Evolutionary conservation across 768 basidiomycete genomes (phyloP).

Genomic region (Harrya chromipes): DNA sequence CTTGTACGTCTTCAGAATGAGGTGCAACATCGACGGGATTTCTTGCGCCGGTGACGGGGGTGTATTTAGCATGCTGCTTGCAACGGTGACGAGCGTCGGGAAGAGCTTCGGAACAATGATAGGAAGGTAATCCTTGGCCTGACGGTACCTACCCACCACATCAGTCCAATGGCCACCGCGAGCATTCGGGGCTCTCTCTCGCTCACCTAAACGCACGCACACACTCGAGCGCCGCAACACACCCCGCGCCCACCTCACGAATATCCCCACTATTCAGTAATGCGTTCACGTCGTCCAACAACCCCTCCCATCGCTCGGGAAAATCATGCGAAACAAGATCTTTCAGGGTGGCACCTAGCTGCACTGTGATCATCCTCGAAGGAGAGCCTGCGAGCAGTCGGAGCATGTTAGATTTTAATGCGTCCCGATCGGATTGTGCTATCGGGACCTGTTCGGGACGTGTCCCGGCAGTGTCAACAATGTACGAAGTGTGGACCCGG

Average conservation of each 20-base stretch:
- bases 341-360: conserved; percentile 72
- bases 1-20: conserved; percentile 86
- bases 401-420: conserved; percentile 66
- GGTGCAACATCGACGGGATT: conserved; percentile 78
- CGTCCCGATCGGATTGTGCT: conserved; percentile 62
- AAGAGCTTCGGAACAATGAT: conserved; percentile 61
- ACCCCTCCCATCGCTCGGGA: conserved; percentile 68
- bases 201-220: conserved; percentile 52
- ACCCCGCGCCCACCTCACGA: conserved; percentile 76
- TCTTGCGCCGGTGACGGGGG: conserved; percentile 62
- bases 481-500: conserved; percentile 69
- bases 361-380: conserved; percentile 65
- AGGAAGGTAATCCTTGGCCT: conserved; percentile 57
- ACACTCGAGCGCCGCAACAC: conserved; percentile 73
- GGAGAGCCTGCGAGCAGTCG: conserved; percentile 67
- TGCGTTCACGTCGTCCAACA: conserved; percentile 64
- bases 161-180: conserved; percentile 34
- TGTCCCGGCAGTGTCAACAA: conserved; percentile 39
- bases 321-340: conserved; percentile 74
- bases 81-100: conserved; percentile 74
- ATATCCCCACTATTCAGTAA: conserved; percentile 63
- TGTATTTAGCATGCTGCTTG: conserved; percentile 60
- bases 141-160: conserved; percentile 58
- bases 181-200: background rate
- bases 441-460: conserved; percentile 65